phyloP scores from a whole-genome alignment of 257 asterid species.

The Paraleonurus japonicus region DNA sequence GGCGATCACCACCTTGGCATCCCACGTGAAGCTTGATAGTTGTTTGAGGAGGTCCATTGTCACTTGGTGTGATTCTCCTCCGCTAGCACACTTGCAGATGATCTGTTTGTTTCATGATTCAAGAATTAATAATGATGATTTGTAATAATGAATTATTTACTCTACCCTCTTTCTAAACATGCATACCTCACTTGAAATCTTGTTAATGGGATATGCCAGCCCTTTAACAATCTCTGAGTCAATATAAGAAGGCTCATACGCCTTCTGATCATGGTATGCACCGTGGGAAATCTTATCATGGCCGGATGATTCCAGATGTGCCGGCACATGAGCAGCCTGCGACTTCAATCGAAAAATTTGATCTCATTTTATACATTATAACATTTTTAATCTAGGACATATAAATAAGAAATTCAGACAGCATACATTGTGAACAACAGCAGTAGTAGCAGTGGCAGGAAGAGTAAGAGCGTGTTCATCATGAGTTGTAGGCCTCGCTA shows the following conservation, averaged over 20 bases:
- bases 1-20: conserved; percentile 57
- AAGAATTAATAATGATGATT: neutral
- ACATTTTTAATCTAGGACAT: neutral
- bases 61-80: conserved; percentile 51
- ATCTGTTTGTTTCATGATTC: conserved; percentile 35
- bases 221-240: conserved; percentile 49
- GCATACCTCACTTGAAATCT: conserved; percentile 59
- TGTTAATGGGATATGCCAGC: conserved; percentile 70
- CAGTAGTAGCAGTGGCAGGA: neutral
- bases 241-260: neutral
- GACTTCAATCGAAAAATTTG: neutral
- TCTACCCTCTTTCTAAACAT: neutral
- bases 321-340: neutral
- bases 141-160: neutral
- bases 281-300: neutral
- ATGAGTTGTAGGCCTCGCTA: neutral
- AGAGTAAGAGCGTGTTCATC: neutral
- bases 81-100: conserved; percentile 43
- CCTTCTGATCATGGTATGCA: neutral
- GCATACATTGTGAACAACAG: neutral
- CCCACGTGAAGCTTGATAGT: conserved; percentile 59
- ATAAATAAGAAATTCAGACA: neutral
- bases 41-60: conserved; percentile 47
- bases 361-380: neutral
- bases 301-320: neutral